Evolutionary conservation across 352 stramenopile species (phyloP).

Genomic region (Phytophthora cajani): DNA sequence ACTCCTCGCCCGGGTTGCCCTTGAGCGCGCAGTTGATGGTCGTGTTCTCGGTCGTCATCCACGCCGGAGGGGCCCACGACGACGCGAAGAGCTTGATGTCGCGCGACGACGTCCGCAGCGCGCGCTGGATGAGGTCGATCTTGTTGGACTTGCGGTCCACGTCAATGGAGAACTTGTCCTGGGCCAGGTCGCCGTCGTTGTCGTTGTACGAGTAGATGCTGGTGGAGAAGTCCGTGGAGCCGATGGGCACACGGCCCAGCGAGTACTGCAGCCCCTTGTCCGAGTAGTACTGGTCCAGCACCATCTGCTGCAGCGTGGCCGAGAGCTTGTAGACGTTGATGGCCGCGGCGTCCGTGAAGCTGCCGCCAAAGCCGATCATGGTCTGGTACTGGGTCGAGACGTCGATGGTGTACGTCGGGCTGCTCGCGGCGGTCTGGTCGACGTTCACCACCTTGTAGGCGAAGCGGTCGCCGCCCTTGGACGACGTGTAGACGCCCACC

Average conservation of each 20-base stretch:
- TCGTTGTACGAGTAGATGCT: conserved; percentile 88
- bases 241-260: conserved; percentile 82
- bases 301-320: conserved; percentile 57
- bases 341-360: conserved; percentile 86
- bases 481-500: conserved; percentile 49
- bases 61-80: conserved; percentile 85
- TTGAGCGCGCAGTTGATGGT: conserved; percentile 65
- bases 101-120: conserved; percentile 45
- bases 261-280: conserved; percentile 81
- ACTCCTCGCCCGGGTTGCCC: conserved; percentile 61
- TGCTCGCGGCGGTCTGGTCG: conserved; percentile 13
- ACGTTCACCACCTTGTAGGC: conserved; percentile 36
- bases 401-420: conserved; percentile 49
- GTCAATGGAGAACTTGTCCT: conserved; percentile 78
- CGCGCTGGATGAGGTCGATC: conserved; percentile 71
- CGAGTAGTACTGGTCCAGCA: conserved; percentile 79
- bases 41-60: conserved; percentile 84
- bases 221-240: conserved; percentile 87
- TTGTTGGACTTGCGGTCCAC: conserved; percentile 78
- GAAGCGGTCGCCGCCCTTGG: conserved; percentile 49
- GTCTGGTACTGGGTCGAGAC: conserved; percentile 60
- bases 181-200: conserved; percentile 60
- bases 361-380: conserved; percentile 89
- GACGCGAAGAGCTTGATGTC: conserved; percentile 80
- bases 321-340: conserved; percentile 82